phyloP scores from a whole-genome alignment of 2,329 filamentous ascomycete genomes.

The Leptographium flavum region DNA sequence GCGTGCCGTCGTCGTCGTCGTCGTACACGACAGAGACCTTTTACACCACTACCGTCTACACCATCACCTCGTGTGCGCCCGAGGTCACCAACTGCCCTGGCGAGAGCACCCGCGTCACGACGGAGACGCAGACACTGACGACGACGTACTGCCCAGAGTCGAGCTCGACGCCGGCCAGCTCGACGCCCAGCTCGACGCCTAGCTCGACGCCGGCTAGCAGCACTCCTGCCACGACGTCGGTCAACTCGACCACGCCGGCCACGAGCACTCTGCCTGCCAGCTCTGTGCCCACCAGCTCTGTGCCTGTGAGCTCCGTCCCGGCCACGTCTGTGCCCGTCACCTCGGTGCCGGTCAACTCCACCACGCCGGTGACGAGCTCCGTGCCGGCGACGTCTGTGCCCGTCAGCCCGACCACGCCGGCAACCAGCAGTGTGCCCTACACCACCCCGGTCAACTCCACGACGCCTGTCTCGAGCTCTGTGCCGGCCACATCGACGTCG shows the following conservation, averaged over 20 bases:
- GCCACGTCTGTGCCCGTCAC: neutral
- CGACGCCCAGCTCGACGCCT: neutral
- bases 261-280: too few relatives aligned
- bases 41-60: too few relatives aligned
- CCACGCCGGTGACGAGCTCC: neutral
- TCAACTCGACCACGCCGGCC: too few relatives aligned
- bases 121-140: too few relatives aligned
- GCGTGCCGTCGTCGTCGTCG: too few relatives aligned
- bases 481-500: neutral
- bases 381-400: neutral
- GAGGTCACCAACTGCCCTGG: too few relatives aligned
- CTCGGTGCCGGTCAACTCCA: neutral
- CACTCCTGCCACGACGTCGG: neutral
- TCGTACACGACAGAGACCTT: too few relatives aligned
- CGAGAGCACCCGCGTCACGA: too few relatives aligned
- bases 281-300: neutral
- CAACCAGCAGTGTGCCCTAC: too few relatives aligned
- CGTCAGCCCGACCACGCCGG: neutral
- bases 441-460: neutral
- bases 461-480: neutral
- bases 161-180: neutral
- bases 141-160: too few relatives aligned
- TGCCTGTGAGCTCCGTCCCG: neutral
- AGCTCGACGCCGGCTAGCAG: neutral
- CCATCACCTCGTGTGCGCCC: too few relatives aligned